Evolutionary conservation across 495 filamentous ascomycete genomes (phyloP), one percentile per base, ranked within the genome.

Genomic region (Neurospora intermedia): DNA sequence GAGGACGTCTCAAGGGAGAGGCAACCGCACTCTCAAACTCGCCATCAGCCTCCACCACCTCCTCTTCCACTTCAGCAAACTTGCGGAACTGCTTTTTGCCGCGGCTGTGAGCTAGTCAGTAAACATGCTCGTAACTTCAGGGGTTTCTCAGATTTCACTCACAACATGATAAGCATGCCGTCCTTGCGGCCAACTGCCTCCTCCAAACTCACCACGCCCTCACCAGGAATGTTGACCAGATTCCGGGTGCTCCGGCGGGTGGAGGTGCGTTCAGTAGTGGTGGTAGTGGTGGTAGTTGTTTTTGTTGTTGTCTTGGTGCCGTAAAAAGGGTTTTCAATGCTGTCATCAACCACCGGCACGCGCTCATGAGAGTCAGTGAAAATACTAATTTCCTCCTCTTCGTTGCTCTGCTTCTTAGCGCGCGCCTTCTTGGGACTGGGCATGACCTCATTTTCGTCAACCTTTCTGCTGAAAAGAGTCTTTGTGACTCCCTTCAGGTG

Each of bases 311-410:
- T 45, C 41, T 82, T 74, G 16, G 83, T 76, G 69, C 85, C 86
- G 70, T 88, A 88, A 78, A 98, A 98, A 0, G 93, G 93, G 76
- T 97, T 98, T 4, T 90, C 89, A 74, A 85, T 78, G 72, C 82
- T 88, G 38, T 82, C 74, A 78, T 92, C 92, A 5, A 89, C 73
- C 78, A 90, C 89, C 39, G 96, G 96, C 43, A 97, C 83, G 59
- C 93, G 91, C 77, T 96, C 94, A 78, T 92, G 91, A 4, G 92
- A 91, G 77, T 99, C 96, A 11, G 94, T 98, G 79, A 89, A 97
- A 71, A 99, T 97, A 76, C 89, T 82, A 74, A 98, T 93, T 13
- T 87, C 79, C 48, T 87, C 79, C 48, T 85, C 82, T n/a, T 83
- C 83, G 13, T 79, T 85, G 72, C 88, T 83, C 54, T 66, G 54